These are phyloP conservation scores for Leishmania guyanensis DNA, from an alignment of 208 protist genomes.

Conservation along the genomic window DNA sequence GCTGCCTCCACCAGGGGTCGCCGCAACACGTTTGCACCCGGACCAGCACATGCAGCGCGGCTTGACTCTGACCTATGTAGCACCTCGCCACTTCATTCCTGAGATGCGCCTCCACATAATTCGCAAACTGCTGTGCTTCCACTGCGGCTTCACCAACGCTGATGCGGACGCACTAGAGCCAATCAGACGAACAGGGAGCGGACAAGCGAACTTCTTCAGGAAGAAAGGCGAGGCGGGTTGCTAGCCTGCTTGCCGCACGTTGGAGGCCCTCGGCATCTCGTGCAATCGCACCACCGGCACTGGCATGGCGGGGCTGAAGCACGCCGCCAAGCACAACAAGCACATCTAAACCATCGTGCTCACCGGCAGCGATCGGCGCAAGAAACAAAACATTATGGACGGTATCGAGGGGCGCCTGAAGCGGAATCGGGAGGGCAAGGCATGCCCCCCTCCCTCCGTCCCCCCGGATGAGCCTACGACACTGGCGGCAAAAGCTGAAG, in stretches of 20 bases:
- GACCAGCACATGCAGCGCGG: slow-evolving; percentile 31
- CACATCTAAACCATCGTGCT: slow-evolving; percentile 36
- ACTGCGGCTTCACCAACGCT: slow-evolving; percentile 51
- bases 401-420: slow-evolving; percentile 37
- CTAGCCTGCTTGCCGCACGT: slow-evolving; percentile 14
- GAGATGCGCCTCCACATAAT: slow-evolving; percentile 39
- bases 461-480: slow-evolving; percentile 4
- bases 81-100: slow-evolving; percentile 55
- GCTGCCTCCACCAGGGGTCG: neutral
- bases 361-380: slow-evolving; percentile 34
- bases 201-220: neutral
- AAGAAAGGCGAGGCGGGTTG: neutral
- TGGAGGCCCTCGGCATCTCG: slow-evolving; percentile 41
- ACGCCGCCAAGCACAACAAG: slow-evolving; percentile 55
- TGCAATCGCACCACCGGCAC: slow-evolving; percentile 54
- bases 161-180: slow-evolving; percentile 60
- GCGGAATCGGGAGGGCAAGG: slow-evolving; percentile 34
- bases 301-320: slow-evolving; percentile 43
- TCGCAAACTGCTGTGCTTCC: slow-evolving; percentile 31
- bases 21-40: slow-evolving; percentile 43
- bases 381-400: slow-evolving; percentile 17
- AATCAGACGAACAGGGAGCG: slow-evolving; percentile 31
- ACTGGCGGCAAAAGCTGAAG: slow-evolving; percentile 4
- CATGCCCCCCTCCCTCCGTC: neutral
- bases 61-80: slow-evolving; percentile 43